These are phyloP conservation scores for Plasmodium vivax DNA, from an alignment of 169 alveolate species.

Conservation along the genomic window DNA sequence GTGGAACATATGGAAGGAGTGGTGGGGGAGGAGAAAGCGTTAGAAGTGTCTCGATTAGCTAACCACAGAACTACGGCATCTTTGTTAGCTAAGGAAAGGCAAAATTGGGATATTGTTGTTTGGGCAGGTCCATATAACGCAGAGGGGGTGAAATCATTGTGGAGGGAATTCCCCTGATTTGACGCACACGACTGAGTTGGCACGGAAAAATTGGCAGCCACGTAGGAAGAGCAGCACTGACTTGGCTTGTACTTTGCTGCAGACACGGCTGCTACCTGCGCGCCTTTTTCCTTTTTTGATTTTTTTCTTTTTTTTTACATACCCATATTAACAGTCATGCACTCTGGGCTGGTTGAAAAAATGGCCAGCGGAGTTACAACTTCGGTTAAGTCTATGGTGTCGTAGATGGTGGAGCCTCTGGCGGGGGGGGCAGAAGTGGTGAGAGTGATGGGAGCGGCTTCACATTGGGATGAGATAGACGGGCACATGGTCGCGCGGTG, in stretches of 20 bases:
- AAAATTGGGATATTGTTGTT: background rate
- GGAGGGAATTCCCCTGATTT: background rate
- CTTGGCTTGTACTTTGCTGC: background rate
- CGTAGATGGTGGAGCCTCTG: conserved; percentile 56
- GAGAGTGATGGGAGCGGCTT: background rate
- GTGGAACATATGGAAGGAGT: background rate
- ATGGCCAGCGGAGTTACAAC: conserved; percentile 48
- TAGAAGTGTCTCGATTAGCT: background rate
- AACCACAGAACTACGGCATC: conserved; percentile 53
- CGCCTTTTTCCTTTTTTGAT: background rate
- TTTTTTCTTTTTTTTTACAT: background rate
- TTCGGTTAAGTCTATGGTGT: conserved; percentile 18
- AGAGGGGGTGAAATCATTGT: background rate
- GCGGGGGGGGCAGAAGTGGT: background rate
- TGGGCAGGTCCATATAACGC: background rate
- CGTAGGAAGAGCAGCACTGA: background rate
- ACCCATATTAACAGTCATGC: conserved; percentile 54
- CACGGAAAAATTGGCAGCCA: background rate
- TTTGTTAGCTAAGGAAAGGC: conserved; percentile 32
- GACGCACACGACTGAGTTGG: background rate
- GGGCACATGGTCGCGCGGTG: background rate
- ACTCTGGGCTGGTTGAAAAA: conserved; percentile 61
- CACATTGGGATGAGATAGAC: background rate
- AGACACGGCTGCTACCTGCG: background rate
- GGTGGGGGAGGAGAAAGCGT: background rate